Evolutionary conservation across 306 rosid genomes (phyloP), one percentile per base, ranked within the genome.

Genomic region (Rosa multiflora): DNA sequence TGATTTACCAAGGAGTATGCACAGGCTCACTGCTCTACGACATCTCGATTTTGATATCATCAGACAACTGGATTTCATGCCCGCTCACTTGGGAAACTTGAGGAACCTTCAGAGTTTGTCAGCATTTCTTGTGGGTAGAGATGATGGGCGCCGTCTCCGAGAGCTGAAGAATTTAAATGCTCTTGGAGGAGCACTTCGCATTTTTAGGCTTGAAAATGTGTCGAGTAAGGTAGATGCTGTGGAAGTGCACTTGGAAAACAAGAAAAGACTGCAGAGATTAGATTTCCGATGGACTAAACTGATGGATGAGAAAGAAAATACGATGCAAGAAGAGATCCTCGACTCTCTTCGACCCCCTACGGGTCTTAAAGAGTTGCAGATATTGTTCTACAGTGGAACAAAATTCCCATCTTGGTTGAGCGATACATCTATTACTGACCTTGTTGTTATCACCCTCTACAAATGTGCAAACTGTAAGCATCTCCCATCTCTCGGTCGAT

Each of bases 31-130:
- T 15, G 73, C n/a, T 7, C 67, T 80, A 9, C 71, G 52, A 44
- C 83, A 80, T 80, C 53, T 80, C 8, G 83, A 67, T 5, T 52
- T 80, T 43, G 83, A 80, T 35, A 26, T 80, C 47, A 8, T 74
- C 6, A 1, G 79, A 63, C 70, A 55, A 20, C 20, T 55, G 62
- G 62, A 55, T 55, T 17, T 6, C 10, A 18, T 55, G 62, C 62
- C 62, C 20, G 10, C 9, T 18, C 10, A 55, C 26, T 18, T 55
- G 26, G 62, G 62, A 3, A 18, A 20, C 3, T 20, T 55, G 23
- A 55, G 21, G 20, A 18, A 55, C 3, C 62, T 55, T 7, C 62
- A 55, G 26, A 55, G 8, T 18, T 20, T 55, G 62, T 55, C 62
- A 8, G 62, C 62, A 20, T 55, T 55, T 55, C 62, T 55, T 17